Evolutionary conservation across 2,329 filamentous ascomycete genomes (phyloP).

Genomic region (Nemania serpens): DNA sequence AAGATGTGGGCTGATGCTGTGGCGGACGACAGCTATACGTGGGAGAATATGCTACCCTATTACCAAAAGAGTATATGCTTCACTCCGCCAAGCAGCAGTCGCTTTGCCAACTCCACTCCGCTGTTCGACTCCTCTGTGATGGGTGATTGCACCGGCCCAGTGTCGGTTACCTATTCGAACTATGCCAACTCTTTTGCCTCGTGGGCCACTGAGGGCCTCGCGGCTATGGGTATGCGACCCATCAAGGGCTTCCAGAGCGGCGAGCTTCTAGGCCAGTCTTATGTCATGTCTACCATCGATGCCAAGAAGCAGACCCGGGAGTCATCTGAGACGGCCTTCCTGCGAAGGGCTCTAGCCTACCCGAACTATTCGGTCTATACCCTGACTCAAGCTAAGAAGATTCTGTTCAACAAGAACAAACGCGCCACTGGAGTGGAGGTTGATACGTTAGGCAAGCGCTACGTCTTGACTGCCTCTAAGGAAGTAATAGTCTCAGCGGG

Average conservation of each 20-base stretch:
- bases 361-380: slow-evolving; percentile 1
- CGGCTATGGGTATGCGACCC: not conserved
- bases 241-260: slow-evolving; percentile 2
- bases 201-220: not conserved
- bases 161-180: not conserved
- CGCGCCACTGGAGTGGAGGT: slow-evolving; percentile 40
- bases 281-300: not conserved
- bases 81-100: not conserved
- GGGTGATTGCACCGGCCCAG: not conserved
- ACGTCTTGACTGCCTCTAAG: slow-evolving; percentile 36
- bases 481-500: slow-evolving; percentile 50
- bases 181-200: slow-evolving; percentile 1
- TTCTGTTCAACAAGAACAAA: slow-evolving; percentile 50
- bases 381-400: slow-evolving; percentile 36
- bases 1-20: slow-evolving; percentile 10
- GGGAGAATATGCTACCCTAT: slow-evolving; percentile 7
- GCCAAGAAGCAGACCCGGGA: not conserved
- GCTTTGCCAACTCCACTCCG: slow-evolving; percentile 5
- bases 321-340: slow-evolving; percentile 5
- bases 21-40: slow-evolving; percentile 10
- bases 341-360: not conserved
- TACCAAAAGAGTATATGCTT: not conserved
- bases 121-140: not conserved
- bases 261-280: not conserved
- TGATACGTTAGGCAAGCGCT: slow-evolving; percentile 27